Evolutionary conservation across 106 monocot species (phyloP).

Genomic region (Dioscorea zingiberensis): DNA sequence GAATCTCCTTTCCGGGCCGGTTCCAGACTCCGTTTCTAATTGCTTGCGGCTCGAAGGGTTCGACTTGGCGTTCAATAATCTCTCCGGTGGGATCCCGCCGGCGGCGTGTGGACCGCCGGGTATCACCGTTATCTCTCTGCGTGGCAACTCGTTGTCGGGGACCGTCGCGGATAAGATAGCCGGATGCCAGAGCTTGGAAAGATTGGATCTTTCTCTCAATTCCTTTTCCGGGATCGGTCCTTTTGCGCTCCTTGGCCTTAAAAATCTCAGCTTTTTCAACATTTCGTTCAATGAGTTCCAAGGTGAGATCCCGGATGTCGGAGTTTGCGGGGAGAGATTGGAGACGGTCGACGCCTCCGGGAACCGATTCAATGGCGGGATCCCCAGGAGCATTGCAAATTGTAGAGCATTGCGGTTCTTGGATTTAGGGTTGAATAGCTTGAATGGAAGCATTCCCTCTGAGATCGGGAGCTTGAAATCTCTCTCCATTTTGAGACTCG

Average conservation of each 20-base stretch:
- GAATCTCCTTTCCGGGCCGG: constrained; percentile 58
- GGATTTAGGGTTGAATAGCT: constrained; percentile 53
- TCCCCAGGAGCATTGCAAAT: constrained; percentile 35
- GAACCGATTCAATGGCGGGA: constrained; percentile 52
- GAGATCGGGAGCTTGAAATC: constrained; percentile 47
- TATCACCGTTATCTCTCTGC: constrained; percentile 53
- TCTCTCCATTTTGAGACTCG: constrained; percentile 58
- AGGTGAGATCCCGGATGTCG: constrained; percentile 41
- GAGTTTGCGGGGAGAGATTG: constrained; percentile 43
- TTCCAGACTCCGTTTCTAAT: constrained; percentile 38
- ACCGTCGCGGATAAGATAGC: constrained; percentile 43
- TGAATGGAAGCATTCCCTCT: constrained; percentile 55
- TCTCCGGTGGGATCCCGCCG: constrained; percentile 62
- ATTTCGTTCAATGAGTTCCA: constrained; percentile 55
- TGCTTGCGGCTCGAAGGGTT: constrained; percentile 65
- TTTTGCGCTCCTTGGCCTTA: constrained; percentile 45
- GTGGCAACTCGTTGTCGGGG: constrained; percentile 67
- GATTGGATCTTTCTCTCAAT: constrained; percentile 75
- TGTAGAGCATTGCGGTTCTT: constrained; percentile 48
- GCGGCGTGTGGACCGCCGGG: constrained; percentile 60
- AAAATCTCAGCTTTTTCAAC: constrained; percentile 79
- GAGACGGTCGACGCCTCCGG: constrained; percentile 53
- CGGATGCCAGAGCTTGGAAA: constrained; percentile 48
- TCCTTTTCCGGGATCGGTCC: constrained; percentile 58
- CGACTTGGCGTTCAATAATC: constrained; percentile 80